Evolutionary conservation across 2,329 filamentous ascomycete species (phyloP).

Genomic region (Ustilaginoidea virens): DNA sequence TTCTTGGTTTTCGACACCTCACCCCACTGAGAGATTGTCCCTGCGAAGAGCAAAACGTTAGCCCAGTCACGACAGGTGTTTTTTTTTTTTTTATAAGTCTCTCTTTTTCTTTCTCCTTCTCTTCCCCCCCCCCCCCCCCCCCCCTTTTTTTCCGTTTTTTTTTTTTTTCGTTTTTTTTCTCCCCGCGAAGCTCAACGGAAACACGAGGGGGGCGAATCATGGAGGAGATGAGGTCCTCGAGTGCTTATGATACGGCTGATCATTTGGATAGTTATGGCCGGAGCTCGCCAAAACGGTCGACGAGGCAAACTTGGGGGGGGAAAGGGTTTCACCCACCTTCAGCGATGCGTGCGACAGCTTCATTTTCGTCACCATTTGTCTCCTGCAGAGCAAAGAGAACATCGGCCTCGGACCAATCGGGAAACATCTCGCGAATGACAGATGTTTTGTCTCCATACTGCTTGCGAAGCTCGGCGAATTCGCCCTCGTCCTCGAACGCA

Average conservation of each 20-base stretch:
- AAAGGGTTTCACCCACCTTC: conserved; percentile 42
- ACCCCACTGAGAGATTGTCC: conserved; percentile 68
- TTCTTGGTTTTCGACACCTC: conserved; percentile 73
- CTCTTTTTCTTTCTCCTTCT: no score
- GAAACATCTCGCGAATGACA: conserved; percentile 83
- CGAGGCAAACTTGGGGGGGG: no score
- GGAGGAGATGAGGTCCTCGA: no score
- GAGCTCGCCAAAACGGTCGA: no score
- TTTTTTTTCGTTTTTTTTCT: no score
- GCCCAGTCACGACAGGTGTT: conserved; percentile 1
- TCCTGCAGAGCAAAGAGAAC: conserved; percentile 87
- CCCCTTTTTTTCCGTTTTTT: no score
- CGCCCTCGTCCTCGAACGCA: conserved; percentile 65
- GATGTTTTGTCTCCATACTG: conserved; percentile 66
- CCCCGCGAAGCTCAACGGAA: no score
- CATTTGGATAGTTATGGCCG: no score
- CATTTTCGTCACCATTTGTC: conserved; percentile 61
- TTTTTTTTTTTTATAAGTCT: no score
- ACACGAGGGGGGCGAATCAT: no score
- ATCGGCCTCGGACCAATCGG: conserved; percentile 90
- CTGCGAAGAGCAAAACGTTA: conserved; percentile 25
- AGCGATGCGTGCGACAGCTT: conserved; percentile 63
- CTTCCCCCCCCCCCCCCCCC: no score
- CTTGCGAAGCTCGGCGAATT: conserved; percentile 84
- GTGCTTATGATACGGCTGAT: no score